Evolutionary conservation across 345 rosid species (phyloP).

Genomic region (Brassica juncea): DNA sequence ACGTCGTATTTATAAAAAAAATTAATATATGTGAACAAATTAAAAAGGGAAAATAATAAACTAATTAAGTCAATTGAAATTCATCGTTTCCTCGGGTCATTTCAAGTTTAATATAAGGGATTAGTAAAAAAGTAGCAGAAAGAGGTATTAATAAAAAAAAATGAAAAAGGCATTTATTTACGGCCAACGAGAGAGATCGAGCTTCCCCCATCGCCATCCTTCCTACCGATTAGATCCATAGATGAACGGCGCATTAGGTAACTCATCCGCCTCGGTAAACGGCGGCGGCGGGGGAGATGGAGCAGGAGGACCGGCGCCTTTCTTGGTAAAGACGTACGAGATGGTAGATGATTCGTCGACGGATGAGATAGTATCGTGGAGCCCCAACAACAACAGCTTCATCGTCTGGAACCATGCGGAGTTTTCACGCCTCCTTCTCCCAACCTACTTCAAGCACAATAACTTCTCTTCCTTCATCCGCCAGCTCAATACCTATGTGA

Average conservation of each 20-base stretch:
- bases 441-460: conserved; percentile 89
- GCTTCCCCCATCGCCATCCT: neutral
- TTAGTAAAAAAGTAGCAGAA: neutral
- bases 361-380: conserved; percentile 89
- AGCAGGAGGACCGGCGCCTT: conserved; percentile 84
- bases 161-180: neutral
- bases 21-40: too few species aligned
- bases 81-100: neutral
- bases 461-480: conserved; percentile 90
- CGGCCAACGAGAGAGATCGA: neutral
- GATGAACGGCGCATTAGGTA: conserved; percentile 37
- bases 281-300: conserved; percentile 34
- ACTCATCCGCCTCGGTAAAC: conserved; percentile 28
- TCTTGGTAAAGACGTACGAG: conserved; percentile 79
- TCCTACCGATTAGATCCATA: conserved; percentile 14
- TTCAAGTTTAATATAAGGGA: neutral
- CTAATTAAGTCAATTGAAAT: neutral
- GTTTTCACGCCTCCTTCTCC: conserved; percentile 75
- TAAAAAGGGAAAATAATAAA: too few species aligned
- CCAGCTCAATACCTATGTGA: conserved; percentile 76
- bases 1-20: too few species aligned
- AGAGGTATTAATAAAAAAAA: neutral
- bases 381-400: conserved; percentile 67
- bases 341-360: conserved; percentile 85
- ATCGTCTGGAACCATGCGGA: conserved; percentile 95